phyloP scores from a whole-genome alignment of 2,329 filamentous ascomycete genomes.

The Huntiella moniliformis region DNA sequence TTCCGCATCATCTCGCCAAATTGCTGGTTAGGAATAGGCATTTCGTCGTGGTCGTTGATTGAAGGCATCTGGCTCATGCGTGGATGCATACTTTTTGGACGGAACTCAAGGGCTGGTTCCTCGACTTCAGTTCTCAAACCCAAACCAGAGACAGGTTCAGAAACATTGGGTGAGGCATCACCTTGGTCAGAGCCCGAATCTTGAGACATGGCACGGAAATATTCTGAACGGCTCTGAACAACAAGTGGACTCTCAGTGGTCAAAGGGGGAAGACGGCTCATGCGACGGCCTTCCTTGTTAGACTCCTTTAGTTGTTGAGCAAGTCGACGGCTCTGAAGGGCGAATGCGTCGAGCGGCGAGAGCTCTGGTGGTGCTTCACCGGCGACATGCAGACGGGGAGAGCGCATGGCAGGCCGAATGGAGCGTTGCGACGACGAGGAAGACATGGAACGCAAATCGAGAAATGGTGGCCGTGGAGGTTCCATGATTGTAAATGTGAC shows the following conservation, averaged over 20 bases:
- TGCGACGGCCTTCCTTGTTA: conserved; percentile 51
- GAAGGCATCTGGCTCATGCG: conserved; percentile 46
- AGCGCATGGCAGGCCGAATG: conserved; percentile 35
- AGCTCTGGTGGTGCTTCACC: conserved; percentile 75
- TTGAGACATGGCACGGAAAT: conserved; percentile 57
- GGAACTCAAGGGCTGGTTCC: conserved; percentile 31
- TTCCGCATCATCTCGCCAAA: conserved; percentile 11
- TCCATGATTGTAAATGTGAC: conserved; percentile 24
- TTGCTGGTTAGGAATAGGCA: conserved; percentile 4
- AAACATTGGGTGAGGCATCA: conserved; percentile 13
- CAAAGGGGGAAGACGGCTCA: conserved; percentile 71
- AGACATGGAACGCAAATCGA: conserved; percentile 41
- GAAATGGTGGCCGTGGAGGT: conserved; percentile 32
- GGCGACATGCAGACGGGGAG: conserved; percentile 58
- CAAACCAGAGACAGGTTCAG: conserved; percentile 20
- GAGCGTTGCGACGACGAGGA: conserved; percentile 26
- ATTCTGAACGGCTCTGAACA: conserved; percentile 55
- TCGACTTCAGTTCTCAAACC: conserved; percentile 38
- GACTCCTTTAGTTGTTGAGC: conserved; percentile 73
- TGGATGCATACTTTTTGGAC: conserved; percentile 58
- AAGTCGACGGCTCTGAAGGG: conserved; percentile 72
- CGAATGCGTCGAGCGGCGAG: conserved; percentile 89
- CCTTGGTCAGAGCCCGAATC: conserved; percentile 28
- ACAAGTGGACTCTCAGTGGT: conserved; percentile 67
- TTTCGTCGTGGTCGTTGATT: conserved; percentile 18